Conservation (phyloP, 495 filamentous ascomycete genomes). For the Tuber calosporum region DNA sequence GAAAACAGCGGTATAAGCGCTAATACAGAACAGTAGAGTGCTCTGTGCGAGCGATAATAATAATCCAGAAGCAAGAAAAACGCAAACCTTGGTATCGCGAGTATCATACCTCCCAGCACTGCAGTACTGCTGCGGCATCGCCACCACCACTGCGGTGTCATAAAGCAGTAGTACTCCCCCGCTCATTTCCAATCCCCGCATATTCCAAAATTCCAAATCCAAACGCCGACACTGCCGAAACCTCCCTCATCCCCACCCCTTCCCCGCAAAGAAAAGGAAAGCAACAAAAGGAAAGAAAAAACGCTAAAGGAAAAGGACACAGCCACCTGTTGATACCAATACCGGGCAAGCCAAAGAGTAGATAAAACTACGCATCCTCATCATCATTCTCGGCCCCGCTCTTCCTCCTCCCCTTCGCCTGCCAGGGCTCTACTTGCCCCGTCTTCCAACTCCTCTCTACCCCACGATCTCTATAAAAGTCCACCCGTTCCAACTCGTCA, state of each 20-base stretch:
- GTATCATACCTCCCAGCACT: not conserved
- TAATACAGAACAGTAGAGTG: not conserved
- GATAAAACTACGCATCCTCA: constrained; percentile 25
- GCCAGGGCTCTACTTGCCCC: constrained; percentile 21
- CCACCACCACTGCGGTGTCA: not conserved
- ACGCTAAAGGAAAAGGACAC: not conserved
- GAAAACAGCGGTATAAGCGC: not conserved
- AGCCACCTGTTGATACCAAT: not conserved
- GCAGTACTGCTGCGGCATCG: not conserved
- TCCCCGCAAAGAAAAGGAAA: not conserved
- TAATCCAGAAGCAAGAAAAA: not conserved
- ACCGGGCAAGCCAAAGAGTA: not conserved
- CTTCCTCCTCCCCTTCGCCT: constrained; percentile 22
- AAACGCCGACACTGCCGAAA: not conserved
- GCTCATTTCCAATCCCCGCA: not conserved
- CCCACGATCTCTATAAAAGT: constrained; percentile 27
- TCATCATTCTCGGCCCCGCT: constrained; percentile 18
- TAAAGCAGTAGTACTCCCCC: not conserved
- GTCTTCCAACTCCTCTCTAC: constrained; percentile 14
- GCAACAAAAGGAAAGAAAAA: not conserved
- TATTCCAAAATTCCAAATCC: not conserved
- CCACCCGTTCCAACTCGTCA: constrained; percentile 30
- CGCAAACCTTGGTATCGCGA: not conserved
- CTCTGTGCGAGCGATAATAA: not conserved
- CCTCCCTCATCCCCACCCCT: not conserved